Base-by-base conservation (phyloP, 208 protist genomes). In the Trypanosoma cruzi region DNA sequence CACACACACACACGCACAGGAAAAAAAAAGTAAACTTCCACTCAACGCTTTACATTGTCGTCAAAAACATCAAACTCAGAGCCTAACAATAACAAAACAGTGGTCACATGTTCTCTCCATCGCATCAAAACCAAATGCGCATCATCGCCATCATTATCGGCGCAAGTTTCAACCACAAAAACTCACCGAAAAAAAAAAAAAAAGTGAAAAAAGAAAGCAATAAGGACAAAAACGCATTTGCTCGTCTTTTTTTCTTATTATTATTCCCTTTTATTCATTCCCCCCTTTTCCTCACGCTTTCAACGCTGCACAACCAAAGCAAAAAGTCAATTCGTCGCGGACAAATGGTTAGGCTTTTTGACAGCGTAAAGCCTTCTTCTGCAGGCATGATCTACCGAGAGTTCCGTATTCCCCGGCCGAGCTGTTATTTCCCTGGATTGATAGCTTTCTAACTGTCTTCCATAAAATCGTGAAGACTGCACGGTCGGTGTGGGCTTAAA, bases 401-500 rank as follows among this genome's bases (percentile, higher is more conserved):
- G 1, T 16, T 64, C 2, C 18, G n/a, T 10, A 40, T 20, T 26
- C 13, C 18, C n/a, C 22, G 34, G 8, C 26, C 28, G 29, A 11
- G 0, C 18, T 54, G 24, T 53, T 28, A 28, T 31, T 42, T 75
- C 63, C 20, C 26, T 63, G 16, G 20, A n/a, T 44, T 63, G 53
- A 69, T 60, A 59, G 46, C 46, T 37, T 44, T 69, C 70, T 29
- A 67, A 13, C 31, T 69, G 50, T 31, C 40, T 29, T 36, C 28
- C 37, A 46, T 69, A 75, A 69, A 65, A 75, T 22, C 70, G 61
- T 64, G 63, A 69, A 32, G 70, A 63, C 22, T 75, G 70, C 24
- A 52, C 18, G 5, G 24, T 37, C 14, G 62, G 54, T 59, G 57
- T 64, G 3, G 84, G 81, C 40, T 73, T 87, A 69, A 96, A 94